Percentiles rank a stretch among this genome's conserved stretches.
These are phyloP conservation scores for Neurospora hispaniola DNA, from an alignment of 495 filamentous ascomycete species.

Conservation along the genomic window DNA sequence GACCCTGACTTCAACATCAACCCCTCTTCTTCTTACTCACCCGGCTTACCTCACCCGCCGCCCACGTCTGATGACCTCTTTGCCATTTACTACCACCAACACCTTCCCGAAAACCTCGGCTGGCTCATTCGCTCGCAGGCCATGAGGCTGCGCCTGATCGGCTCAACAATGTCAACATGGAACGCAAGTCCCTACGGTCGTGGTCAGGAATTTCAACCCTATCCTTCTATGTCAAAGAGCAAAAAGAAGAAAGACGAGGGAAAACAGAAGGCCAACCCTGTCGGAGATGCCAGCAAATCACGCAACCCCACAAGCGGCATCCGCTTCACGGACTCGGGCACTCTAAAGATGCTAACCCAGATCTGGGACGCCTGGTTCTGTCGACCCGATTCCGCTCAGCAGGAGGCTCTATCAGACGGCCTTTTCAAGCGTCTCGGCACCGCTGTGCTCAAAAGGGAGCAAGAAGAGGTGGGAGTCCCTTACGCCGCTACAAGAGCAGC, in stretches of 20 bases:
- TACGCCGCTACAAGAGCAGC: not conserved
- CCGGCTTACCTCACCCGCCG: not conserved
- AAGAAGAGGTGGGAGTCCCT: not conserved
- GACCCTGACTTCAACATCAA: slow-evolving; percentile 7
- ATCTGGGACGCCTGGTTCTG: not conserved
- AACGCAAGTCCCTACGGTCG: slow-evolving; percentile 12
- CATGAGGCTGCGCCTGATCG: slow-evolving; percentile 13
- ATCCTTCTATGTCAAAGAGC: slow-evolving; percentile 1
- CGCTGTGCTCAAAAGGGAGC: not conserved
- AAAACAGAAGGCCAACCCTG: not conserved
- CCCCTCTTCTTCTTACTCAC: not conserved
- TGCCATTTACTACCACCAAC: slow-evolving; percentile 21
- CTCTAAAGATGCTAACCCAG: not conserved
- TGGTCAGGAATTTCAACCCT: slow-evolving; percentile 14
- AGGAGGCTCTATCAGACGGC: not conserved
- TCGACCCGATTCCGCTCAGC: not conserved
- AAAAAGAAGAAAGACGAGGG: not conserved
- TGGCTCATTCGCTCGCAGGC: slow-evolving; percentile 11
- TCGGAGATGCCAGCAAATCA: not conserved
- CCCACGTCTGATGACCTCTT: slow-evolving; percentile 7
- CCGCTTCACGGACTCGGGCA: not conserved
- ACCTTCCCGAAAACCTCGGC: slow-evolving; percentile 5
- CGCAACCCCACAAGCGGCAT: not conserved
- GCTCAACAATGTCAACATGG: slow-evolving; percentile 13
- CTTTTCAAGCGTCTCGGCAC: not conserved